Conservation (phyloP, 768 basidiomycete genomes). For the Tylopilus felleus region DNA sequence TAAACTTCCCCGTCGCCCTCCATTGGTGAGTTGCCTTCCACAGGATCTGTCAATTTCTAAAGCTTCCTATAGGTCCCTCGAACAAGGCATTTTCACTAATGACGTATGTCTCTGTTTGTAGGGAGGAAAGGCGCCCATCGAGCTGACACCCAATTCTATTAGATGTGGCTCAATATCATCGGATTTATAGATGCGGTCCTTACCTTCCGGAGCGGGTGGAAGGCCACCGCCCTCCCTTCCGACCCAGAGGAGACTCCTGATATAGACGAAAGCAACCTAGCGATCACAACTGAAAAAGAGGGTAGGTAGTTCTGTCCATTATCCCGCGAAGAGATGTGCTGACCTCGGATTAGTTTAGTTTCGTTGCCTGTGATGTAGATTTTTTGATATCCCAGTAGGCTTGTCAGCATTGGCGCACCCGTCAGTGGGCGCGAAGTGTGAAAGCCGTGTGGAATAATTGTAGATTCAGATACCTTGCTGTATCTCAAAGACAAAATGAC, state of each 20-base stretch:
- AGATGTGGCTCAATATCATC: conserved; percentile 42
- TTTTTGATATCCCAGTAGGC: no score
- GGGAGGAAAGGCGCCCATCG: neutral
- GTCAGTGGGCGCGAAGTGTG: no score
- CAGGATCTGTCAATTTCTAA: neutral
- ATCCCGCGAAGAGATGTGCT: neutral
- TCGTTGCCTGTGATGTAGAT: neutral
- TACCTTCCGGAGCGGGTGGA: conserved; percentile 70
- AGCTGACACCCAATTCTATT: conserved; percentile 11
- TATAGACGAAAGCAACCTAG: neutral
- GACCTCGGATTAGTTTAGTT: neutral
- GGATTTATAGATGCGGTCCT: conserved; percentile 50
- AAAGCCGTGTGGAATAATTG: no score
- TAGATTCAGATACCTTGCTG: no score
- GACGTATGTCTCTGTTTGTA: conserved; percentile 42
- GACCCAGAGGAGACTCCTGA: conserved; percentile 1
- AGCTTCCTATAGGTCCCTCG: conserved; percentile 52
- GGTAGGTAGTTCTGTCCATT: conserved; percentile 6
- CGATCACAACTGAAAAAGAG: conserved; percentile 11
- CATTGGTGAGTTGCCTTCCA: conserved; percentile 60
- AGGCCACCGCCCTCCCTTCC: conserved; percentile 47
- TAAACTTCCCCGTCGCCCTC: conserved; percentile 77
- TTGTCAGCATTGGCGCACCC: no score
- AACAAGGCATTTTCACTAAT: conserved; percentile 62
- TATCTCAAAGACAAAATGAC: no score